Conservation (phyloP, 73 alveolate species). For the Chromera velia region DNA sequence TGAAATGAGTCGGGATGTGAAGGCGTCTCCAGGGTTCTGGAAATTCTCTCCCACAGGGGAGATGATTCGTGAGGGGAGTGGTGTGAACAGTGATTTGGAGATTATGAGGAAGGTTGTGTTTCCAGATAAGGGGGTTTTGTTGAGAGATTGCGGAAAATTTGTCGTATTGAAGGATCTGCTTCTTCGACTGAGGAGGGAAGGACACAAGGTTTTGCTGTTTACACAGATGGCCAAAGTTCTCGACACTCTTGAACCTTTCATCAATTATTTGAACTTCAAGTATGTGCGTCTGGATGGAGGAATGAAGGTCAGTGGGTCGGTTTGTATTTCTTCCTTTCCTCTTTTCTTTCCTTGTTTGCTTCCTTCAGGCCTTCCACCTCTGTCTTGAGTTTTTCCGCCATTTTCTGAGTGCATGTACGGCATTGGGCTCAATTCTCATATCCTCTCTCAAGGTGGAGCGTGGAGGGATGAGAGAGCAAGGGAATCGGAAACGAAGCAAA, state of each 20-base stretch:
- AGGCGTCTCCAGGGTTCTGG: background rate
- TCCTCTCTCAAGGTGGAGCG: no score
- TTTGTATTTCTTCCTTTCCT: no score
- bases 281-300: constrained; percentile 96
- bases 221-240: background rate
- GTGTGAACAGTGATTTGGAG: no score
- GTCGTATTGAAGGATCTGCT: background rate
- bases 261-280: constrained; percentile 49
- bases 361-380: no score
- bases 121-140: background rate
- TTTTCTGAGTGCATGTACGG: no score
- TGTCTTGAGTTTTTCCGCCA: no score
- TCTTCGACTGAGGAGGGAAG: background rate
- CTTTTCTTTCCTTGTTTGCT: no score
- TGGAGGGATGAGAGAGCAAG: no score
- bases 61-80: no score
- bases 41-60: background rate
- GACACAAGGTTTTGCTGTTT: background rate
- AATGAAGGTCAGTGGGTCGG: constrained; percentile 89
- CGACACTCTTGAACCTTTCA: background rate
- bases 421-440: no score
- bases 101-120: background rate
- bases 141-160: background rate
- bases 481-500: no score
- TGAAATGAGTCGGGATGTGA: background rate